Evolutionary conservation across 108 stramenopile genomes (phyloP).

Genomic region (Poteriospumella lacustris): DNA sequence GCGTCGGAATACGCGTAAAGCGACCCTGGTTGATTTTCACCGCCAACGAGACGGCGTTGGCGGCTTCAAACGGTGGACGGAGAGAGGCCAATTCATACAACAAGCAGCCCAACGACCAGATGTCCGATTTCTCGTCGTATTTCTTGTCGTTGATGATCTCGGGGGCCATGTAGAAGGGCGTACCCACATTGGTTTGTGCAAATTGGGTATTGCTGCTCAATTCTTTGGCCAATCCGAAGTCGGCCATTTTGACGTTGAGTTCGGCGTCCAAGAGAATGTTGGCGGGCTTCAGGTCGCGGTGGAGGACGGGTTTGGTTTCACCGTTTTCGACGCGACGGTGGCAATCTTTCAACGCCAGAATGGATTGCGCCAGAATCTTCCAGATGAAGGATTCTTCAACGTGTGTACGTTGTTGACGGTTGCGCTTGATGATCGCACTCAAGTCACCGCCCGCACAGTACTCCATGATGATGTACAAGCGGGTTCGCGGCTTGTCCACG

Average conservation of each 20-base stretch:
- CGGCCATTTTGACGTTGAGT: slow-evolving; percentile 51
- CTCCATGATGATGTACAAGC: slow-evolving; percentile 62
- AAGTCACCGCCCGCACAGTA: slow-evolving; percentile 56
- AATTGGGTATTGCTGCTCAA: slow-evolving; percentile 34
- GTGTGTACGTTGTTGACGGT: not conserved
- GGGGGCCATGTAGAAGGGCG: slow-evolving; percentile 51
- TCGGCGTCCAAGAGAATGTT: slow-evolving; percentile 49
- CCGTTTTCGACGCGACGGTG: slow-evolving; percentile 46
- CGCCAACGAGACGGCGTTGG: slow-evolving; percentile 55
- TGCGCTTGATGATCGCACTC: slow-evolving; percentile 33
- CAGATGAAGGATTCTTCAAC: slow-evolving; percentile 55
- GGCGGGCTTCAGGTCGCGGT: slow-evolving; percentile 54
- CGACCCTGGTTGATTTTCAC: slow-evolving; percentile 55
- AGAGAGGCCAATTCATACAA: slow-evolving; percentile 62
- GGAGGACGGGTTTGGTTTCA: slow-evolving; percentile 37
- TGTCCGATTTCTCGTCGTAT: slow-evolving; percentile 57
- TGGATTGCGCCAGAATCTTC: slow-evolving; percentile 50
- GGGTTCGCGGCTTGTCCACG: slow-evolving; percentile 48
- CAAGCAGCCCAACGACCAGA: slow-evolving; percentile 60
- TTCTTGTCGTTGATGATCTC: slow-evolving; percentile 56
- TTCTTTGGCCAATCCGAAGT: slow-evolving; percentile 39
- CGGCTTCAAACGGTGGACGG: slow-evolving; percentile 53
- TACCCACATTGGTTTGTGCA: slow-evolving; percentile 43
- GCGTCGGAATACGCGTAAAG: slow-evolving; percentile 47
- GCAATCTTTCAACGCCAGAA: slow-evolving; percentile 54